Evolutionary conservation across 352 stramenopile species (phyloP), one percentile per base, ranked within the genome.

Genomic region (Phytopythium helicoides): DNA sequence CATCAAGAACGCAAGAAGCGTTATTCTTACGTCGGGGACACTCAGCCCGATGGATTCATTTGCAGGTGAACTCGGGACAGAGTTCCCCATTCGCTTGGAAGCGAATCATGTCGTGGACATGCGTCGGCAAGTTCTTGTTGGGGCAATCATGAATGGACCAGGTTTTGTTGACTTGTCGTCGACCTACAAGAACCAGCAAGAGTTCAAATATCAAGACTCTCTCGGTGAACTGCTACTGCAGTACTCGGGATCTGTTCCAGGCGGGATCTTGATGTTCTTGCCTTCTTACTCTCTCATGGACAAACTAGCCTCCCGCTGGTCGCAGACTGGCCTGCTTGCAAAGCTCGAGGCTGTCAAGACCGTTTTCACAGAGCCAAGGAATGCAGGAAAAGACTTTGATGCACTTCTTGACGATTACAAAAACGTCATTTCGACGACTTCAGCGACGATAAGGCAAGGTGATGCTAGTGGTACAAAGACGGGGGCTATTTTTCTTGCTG

Each of bases 401-500:
- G 67, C 70, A 1, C 47, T 92, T 3, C 51, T 94, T 19, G 80
- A 91, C 26, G 62, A 89, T 15, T 94, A 93, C 61, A 90, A 89
- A 52, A 47, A 49, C 45, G 65, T 53, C 2, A 86, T 91, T 33
- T 61, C 70, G 5, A 19, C 28, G 1, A 56, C 63, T 40, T 48
- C 52, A 14, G 63, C 56, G 53, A 42, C 54, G 7, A 42, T 46
- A 0, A 45, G 35, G 39, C 46, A 8, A 26, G 62, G 42, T 41
- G 51, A 31, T 23, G 48, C 15, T 21, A 28, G 14, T 47, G 50
- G 48, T 0, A 19, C 38, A 12, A 69, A 60, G 21, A 94, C 83
- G 6, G 97, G 97, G 23, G 95, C 94, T 1, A 81, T 98, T 12
- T 92, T 99, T 47, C 87, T 99, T 54, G 97, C 95, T 1, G 97